phyloP scores from a whole-genome alignment of 2,329 filamentous ascomycete species.

The Aurifilum marmelostoma region DNA sequence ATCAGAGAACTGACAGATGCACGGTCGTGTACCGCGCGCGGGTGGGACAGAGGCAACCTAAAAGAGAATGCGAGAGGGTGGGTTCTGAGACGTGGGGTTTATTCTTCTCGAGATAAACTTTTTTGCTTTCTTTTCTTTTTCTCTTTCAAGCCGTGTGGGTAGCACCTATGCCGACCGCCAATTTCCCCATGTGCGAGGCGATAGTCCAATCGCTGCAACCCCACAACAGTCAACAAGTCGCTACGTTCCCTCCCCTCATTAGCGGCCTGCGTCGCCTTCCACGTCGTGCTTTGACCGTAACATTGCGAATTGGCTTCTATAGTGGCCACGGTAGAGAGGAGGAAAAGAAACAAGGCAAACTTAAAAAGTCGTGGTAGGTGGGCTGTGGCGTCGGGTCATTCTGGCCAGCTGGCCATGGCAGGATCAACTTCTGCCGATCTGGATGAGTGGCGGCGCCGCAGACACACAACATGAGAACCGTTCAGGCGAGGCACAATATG shows the following conservation, averaged over 20 bases:
- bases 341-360: background rate
- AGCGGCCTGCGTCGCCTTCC: background rate
- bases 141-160: background rate
- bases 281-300: background rate
- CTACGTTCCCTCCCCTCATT: background rate
- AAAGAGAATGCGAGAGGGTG: background rate
- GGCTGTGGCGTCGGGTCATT: background rate
- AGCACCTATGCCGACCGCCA: background rate
- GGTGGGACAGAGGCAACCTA: background rate
- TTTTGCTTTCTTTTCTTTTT: no score
- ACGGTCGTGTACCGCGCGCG: background rate
- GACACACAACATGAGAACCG: background rate
- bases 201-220: background rate
- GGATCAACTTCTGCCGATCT: background rate
- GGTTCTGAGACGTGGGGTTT: background rate
- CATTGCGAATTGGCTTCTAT: background rate
- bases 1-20: background rate
- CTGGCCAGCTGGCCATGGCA: background rate
- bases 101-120: background rate
- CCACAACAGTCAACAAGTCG: background rate
- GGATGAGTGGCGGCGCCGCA: background rate
- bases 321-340: background rate
- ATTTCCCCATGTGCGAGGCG: background rate
- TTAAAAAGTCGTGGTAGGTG: background rate
- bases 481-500: conserved; percentile 25